phyloP scores from a whole-genome alignment of 768 basidiomycete species.

The Termitomyces sp. region DNA sequence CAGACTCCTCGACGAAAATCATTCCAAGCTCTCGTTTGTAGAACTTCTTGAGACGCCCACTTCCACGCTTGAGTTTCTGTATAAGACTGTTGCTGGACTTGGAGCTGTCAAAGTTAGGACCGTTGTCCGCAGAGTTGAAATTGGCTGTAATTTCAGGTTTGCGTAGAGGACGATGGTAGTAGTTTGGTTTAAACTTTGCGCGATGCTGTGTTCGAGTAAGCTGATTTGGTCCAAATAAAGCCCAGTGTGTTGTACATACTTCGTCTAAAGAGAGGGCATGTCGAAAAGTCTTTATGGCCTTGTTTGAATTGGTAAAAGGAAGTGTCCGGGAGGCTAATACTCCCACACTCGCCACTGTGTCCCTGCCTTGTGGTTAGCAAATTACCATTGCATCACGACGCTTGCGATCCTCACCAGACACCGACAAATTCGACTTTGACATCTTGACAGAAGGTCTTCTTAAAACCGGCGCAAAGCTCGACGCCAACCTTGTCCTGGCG shows the following conservation, averaged over 20 bases:
- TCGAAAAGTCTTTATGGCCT: slow-evolving; percentile 61
- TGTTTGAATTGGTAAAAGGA: slow-evolving; percentile 64
- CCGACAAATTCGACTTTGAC: slow-evolving; percentile 77
- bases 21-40: slow-evolving; percentile 4
- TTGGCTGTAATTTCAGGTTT: slow-evolving; percentile 12
- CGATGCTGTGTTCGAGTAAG: slow-evolving; percentile 41
- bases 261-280: slow-evolving; percentile 79
- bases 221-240: background rate
- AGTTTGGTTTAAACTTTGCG: slow-evolving; percentile 57
- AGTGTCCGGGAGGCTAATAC: slow-evolving; percentile 50
- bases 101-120: slow-evolving; percentile 2
- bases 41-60: background rate
- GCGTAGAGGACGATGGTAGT: slow-evolving; percentile 45
- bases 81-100: slow-evolving; percentile 2
- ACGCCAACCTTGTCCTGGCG: slow-evolving; percentile 39
- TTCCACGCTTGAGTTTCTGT: slow-evolving; percentile 3
- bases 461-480: slow-evolving; percentile 57
- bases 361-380: slow-evolving; percentile 38
- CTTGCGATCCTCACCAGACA: slow-evolving; percentile 50
- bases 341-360: slow-evolving; percentile 77
- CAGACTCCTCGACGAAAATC: slow-evolving; percentile 3
- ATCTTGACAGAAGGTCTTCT: slow-evolving; percentile 60
- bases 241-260: slow-evolving; percentile 28
- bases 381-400: background rate
- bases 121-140: slow-evolving; percentile 22